phyloP scores from a whole-genome alignment of 345 rosid genomes.

The Salix purpurea region DNA sequence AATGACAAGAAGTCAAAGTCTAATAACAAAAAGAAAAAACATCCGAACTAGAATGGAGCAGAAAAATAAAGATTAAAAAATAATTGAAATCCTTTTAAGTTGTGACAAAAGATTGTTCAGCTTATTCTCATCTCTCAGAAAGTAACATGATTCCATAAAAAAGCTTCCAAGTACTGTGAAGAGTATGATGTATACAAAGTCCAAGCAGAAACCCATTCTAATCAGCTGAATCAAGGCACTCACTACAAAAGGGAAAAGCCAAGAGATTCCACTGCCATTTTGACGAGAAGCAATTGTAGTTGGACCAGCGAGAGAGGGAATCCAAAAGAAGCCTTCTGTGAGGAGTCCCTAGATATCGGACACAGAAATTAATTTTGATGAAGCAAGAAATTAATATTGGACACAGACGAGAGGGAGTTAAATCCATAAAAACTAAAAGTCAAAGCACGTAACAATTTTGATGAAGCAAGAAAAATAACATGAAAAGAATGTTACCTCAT shows the following conservation, averaged over 20 bases:
- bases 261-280: constrained; percentile 78
- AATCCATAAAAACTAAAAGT: constrained; percentile 3
- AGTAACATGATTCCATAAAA: not conserved
- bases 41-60: not conserved
- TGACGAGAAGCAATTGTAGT: constrained; percentile 84
- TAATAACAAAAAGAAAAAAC: not conserved
- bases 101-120: not conserved
- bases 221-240: constrained; percentile 22
- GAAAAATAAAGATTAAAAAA: not conserved
- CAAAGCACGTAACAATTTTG: not conserved
- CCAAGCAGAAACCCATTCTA: not conserved
- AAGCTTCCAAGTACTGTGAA: not conserved
- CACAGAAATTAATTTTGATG: constrained; percentile 1
- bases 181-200: not conserved
- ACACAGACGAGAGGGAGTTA: constrained; percentile 5
- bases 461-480: not conserved
- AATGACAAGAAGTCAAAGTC: not conserved
- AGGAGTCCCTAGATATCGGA: constrained; percentile 70
- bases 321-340: constrained; percentile 98
- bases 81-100: not conserved
- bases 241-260: constrained; percentile 93
- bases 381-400: too few species aligned
- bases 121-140: not conserved
- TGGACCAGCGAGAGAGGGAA: constrained; percentile 95
- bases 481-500: constrained; percentile 51